Evolutionary conservation across 208 protist genomes (phyloP), one percentile per base, ranked within the genome.

Genomic region (Leishmania gerbilli): DNA sequence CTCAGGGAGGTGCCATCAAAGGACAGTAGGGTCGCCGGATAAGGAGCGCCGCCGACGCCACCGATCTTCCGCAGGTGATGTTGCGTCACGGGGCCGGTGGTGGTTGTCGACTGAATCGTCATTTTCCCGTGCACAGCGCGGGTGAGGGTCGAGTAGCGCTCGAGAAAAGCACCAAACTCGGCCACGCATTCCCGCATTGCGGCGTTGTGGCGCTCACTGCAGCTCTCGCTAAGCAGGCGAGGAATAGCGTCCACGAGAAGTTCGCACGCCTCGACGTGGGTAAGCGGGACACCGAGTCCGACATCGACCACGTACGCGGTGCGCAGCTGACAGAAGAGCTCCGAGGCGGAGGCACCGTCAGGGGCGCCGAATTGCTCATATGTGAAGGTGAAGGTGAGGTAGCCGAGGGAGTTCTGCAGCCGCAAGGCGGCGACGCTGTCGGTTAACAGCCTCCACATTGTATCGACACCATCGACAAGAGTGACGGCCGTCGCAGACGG

Each of bases 151-250:
- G 91, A 91, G 87, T 97, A 87, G 17, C 80, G 86, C 83, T 95
- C 90, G 58, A 97, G 85, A 76, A 97, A 95, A 2, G 81, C 84
- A 31, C 91, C 88, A 78, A 95, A 93, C 72, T 92, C 90, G 5
- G 37, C 53, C 67, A 89, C 88, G 60, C 86, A 88, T 56, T 49
- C 79, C n/a, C 87, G 90, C 90, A 97, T 95, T 17, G 93, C 90
- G 24, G 76, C 72, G 79, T 91, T 93, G 81, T 97, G 93, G 21
- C 72, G 58, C 67, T 93, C 91, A 40, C 79, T 91, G 45, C 81
- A 87, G 7, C 88, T 60, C 42, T 91, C 89, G 21, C 82, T 82
- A 13, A 95, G 84, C 5, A 94, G 64, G 31, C 55, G 75, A 17
- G 89, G 87, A 13, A 97, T 77, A 4, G 83, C 79, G 9, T 53